Evolutionary conservation across 2,329 filamentous ascomycete genomes (phyloP), one percentile per base, ranked within the genome.

Genomic region (Fusarium kyushuense): DNA sequence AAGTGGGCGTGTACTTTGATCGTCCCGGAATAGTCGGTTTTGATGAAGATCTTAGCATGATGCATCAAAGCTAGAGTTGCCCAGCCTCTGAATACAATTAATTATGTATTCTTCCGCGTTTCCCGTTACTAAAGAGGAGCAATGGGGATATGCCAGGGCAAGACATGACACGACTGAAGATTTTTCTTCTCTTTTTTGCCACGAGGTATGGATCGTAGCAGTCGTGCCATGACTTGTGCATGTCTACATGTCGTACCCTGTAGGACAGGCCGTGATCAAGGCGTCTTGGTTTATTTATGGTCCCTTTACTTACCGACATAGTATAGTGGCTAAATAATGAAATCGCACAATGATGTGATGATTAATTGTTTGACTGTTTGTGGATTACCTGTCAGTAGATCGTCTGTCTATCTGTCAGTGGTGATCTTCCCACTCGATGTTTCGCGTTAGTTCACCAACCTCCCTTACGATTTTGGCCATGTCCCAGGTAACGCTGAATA

Each of bases 91-190:
- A 30, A 40, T 49, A 48, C 10, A 25, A 41, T 54, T 29, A 41
- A 49, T 54, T 35, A 27, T 32, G 30, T 32, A 32, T 59, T 51
- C 36, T 54, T 35, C 35, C 59, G 57, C 59, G 45, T 13, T 54
- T 46, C 29, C 47, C 57, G 57, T 51, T 11, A 17, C 35, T 21
- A 23, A 36, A 19, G 29, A 25, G 38, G 30, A 36, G 33, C 33
- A 19, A 25, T 54, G 14, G n/a, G n/a, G 32, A 45, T 17, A 62
- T 67, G 66, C 40, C 62, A 70, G 66, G 66, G 63, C 57, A 29
- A 58, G 57, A 58, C 62, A 63, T 52, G 35, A 19, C 27, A 27
- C 41, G 61, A 41, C 23, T 43, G 48, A 30, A 25, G 46, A 53
- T 17, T 25, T 41, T 41, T 41, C 38, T 25, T 40, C 36, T 40